A percentile compares a stretch with the other conserved stretches of the same genome.
Conservation (phyloP, 306 rosid species). For the Cotoneaster glaucophyllus region DNA sequence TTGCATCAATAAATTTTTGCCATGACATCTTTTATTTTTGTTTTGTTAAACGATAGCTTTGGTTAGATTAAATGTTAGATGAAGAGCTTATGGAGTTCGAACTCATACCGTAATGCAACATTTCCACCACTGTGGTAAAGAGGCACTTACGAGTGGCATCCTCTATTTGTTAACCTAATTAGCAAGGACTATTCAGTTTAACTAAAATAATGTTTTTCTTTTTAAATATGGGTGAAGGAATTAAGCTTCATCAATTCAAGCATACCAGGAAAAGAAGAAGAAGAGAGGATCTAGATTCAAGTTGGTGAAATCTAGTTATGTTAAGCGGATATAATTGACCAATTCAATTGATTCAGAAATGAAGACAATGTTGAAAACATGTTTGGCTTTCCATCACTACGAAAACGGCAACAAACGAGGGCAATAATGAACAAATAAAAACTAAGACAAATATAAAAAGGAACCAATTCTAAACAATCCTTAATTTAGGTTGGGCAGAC, state of each 20-base stretch:
- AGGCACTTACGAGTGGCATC: no score
- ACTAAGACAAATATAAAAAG: background rate
- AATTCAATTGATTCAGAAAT: background rate
- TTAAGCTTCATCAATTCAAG: background rate
- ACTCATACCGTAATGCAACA: no score
- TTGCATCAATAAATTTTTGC: no score
- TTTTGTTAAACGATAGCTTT: no score
- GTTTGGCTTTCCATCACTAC: background rate
- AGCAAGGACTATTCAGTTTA: background rate
- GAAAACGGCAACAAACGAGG: background rate
- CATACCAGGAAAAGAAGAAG: background rate
- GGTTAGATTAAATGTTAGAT: no score
- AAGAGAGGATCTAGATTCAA: background rate
- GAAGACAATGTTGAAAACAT: background rate
- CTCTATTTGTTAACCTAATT: background rate
- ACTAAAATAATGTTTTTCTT: background rate
- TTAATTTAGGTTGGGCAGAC: background rate
- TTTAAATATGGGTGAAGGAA: background rate
- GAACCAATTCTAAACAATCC: background rate
- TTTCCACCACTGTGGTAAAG: accelerated
- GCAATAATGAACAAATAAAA: background rate
- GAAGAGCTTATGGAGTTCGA: accelerated
- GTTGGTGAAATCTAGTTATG: background rate
- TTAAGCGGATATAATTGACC: background rate
- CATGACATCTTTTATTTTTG: no score